Evolutionary conservation across 371 early-diverging fungal species (phyloP), one percentile per base, ranked within the genome.

Genomic region (Chytridium lagenaria): DNA sequence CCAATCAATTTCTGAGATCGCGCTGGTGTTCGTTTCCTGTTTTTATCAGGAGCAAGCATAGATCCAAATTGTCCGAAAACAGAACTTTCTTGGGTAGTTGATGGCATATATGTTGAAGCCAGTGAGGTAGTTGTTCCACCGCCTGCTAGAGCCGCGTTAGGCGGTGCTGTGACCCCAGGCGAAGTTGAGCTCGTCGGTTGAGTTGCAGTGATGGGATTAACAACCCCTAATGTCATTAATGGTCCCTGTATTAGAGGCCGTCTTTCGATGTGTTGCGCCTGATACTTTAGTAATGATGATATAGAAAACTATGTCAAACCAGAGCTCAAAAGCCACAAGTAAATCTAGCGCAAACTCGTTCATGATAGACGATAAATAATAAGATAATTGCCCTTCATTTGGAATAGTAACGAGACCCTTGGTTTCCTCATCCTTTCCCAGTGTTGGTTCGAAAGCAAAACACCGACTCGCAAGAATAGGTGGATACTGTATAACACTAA

Each of bases 391-490:
- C 33, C 93, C 93, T 23, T 90, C 92, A 72, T 92, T 90, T 1
- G 95, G 94, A 39, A 93, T 91, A 89, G 91, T 90, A 30, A 90
- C 90, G 15, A 92, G 71, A 1, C 91, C 92, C 74, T 66, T 90
- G 84, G n/a, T 88, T 72, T 92, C 92, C 16, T 87, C 87, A 59
- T 92, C 90, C 30, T 83, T 84, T 67, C 91, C 92, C 33, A 33
- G 36, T 16, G 86, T 81, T 5, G 95, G 94, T 73, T 94, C 92
- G 80, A 94, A 94, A 23, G 92, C 94, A 78, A 92, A 91, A 72
- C 93, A 93, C 34, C 93, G 83, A 44, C 87, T 85, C 0, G 89
- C 92, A 2, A 94, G 84, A 3, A 90, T 86, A 2, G 91, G 83
- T 0, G 92, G 92, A 74, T 92, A 93, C 90, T 92, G 76, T 37